These are phyloP conservation scores for Phytophthora fragariae DNA, from an alignment of 352 stramenopile genomes.

Conservation along the genomic window DNA sequence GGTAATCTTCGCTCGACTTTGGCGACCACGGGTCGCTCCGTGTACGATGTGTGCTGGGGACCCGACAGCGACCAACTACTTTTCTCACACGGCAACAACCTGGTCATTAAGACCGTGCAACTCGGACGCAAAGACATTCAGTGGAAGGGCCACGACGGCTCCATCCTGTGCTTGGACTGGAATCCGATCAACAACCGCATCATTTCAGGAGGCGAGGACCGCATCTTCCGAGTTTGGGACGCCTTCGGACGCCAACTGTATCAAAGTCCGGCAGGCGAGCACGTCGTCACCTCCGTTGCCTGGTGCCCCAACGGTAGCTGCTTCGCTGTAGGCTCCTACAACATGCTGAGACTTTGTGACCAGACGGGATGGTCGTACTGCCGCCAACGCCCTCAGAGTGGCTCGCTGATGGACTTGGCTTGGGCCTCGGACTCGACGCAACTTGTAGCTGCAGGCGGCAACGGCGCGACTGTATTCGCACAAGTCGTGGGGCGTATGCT, in stretches of 20 bases:
- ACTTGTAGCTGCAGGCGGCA: not conserved
- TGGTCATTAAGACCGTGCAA: constrained; percentile 94
- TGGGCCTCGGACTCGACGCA: not conserved
- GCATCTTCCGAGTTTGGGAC: constrained; percentile 94
- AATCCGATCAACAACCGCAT: constrained; percentile 93
- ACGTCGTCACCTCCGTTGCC: constrained; percentile 92
- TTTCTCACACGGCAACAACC: constrained; percentile 86
- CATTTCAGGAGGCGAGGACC: constrained; percentile 93
- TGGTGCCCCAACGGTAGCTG: constrained; percentile 92
- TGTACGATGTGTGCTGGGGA: constrained; percentile 93
- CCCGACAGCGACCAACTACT: constrained; percentile 92
- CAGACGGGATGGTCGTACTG: constrained; percentile 93
- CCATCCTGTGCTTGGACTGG: constrained; percentile 94
- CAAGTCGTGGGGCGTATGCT: constrained; percentile 89
- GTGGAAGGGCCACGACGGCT: constrained; percentile 93
- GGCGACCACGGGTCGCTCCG: constrained; percentile 74
- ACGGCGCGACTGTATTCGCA: constrained; percentile 79
- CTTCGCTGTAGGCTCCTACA: constrained; percentile 94
- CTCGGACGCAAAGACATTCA: constrained; percentile 87
- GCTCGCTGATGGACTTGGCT: constrained; percentile 74
- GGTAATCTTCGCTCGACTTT: constrained; percentile 90
- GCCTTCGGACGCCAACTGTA: constrained; percentile 93
- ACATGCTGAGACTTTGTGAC: constrained; percentile 94
- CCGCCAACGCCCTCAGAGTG: constrained; percentile 78
- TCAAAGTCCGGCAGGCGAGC: constrained; percentile 76